Conservation (phyloP, 805 yeast species). For the Candida mattraensis region DNA sequence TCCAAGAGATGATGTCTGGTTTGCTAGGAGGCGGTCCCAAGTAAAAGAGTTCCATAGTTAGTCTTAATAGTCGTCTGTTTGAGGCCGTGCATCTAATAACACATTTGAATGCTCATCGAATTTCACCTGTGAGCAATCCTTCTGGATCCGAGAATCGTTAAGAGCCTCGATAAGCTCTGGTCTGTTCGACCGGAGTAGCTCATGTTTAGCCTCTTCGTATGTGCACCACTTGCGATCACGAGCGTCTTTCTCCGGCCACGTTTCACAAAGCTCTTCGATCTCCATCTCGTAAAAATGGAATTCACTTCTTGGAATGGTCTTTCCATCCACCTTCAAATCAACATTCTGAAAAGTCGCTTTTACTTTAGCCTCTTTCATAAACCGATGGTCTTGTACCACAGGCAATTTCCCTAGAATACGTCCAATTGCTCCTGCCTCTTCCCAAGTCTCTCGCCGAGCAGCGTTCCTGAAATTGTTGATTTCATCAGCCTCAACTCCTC, state of each 20-base stretch:
- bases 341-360: constrained; percentile 17
- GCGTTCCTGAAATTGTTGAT: constrained; percentile 41
- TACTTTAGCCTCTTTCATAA: constrained; percentile 22
- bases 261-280: constrained; percentile 51
- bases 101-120: constrained; percentile 28
- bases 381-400: constrained; percentile 55
- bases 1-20: constrained; percentile 78
- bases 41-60: neutral
- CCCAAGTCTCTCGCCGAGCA: constrained; percentile 94
- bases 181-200: constrained; percentile 55
- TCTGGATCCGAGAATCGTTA: constrained; percentile 50
- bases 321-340: constrained; percentile 27
- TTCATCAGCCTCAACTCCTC: constrained; percentile 91
- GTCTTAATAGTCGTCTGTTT: constrained; percentile 28
- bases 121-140: constrained; percentile 31
- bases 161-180: constrained; percentile 69
- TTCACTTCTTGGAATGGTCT: constrained; percentile 66
- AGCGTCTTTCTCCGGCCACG: constrained; percentile 72
- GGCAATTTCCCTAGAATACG: constrained; percentile 56
- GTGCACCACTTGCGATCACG: constrained; percentile 77
- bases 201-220: constrained; percentile 63
- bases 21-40: constrained; percentile 45
- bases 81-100: constrained; percentile 30
- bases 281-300: constrained; percentile 84
- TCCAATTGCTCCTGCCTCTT: constrained; percentile 91